phyloP scores from a whole-genome alignment of 352 stramenopile genomes.

The Globisporangium abappressorium region DNA sequence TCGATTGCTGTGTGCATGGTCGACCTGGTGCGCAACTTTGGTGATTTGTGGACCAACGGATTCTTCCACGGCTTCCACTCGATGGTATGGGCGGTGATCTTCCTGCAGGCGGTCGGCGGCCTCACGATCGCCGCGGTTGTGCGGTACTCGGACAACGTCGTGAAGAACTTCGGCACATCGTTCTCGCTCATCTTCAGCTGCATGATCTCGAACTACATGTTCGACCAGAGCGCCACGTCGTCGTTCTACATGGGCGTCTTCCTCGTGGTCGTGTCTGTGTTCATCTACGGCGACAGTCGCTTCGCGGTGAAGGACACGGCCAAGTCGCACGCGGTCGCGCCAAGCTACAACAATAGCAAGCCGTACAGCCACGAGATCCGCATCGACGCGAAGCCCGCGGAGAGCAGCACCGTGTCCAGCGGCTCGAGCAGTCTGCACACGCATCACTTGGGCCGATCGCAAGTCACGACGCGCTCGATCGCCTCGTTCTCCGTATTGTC shows the following conservation, averaged over 20 bases:
- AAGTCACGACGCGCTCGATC: conserved; percentile 48
- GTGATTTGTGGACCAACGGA: conserved; percentile 57
- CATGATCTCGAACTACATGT: conserved; percentile 90
- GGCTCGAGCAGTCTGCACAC: conserved; percentile 16
- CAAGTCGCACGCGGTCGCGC: conserved; percentile 24
- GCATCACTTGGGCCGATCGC: conserved; percentile 12
- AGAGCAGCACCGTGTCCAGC: conserved; percentile 21
- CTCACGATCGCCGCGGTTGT: conserved; percentile 85
- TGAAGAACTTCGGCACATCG: conserved; percentile 89
- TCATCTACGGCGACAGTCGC: conserved; percentile 84
- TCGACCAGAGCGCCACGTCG: conserved; percentile 59
- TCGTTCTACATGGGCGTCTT: conserved; percentile 80
- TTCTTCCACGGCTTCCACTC: conserved; percentile 84
- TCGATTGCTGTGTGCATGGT: conserved; percentile 72
- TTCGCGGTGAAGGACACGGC: conserved; percentile 53
- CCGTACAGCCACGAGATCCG: conserved; percentile 48
- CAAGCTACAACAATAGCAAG: conserved; percentile 25
- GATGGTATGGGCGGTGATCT: conserved; percentile 72
- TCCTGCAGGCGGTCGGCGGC: conserved; percentile 78
- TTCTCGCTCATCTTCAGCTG: conserved; percentile 87
- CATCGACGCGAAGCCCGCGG: conserved; percentile 41
- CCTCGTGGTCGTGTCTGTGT: conserved; percentile 76
- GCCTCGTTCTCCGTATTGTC: conserved; percentile 35
- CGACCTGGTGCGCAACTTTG: conserved; percentile 65
- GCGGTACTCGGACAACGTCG: conserved; percentile 87